Evolutionary conservation across 1,139 yeast species (phyloP), one percentile per base, ranked within the genome.

Genomic region (Protomyces inundatus): DNA sequence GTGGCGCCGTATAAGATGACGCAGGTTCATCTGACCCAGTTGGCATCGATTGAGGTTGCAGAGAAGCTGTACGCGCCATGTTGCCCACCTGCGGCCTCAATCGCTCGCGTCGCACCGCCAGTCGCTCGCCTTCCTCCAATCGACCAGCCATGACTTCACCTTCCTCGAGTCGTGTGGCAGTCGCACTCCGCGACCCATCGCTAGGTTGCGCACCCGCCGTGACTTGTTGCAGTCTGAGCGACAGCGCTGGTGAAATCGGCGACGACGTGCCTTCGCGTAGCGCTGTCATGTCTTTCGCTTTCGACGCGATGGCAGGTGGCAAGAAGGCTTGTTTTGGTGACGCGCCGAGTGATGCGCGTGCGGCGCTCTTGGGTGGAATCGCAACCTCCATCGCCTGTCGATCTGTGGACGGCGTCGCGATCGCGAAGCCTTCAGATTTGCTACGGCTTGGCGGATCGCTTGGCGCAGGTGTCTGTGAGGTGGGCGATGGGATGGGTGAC

Each of bases 241-340:
- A 58, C 23, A 58, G 56, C 6, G 56, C 55, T 6, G 62, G 62
- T 7, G 62, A 58, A 50, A 58, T 58, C 34, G 62, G 62, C 56
- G 62, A 33, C 10, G 56, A 58, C 14, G 55, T 58, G 37, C 62
- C 62, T 40, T 58, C 62, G 16, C 40, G 42, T 16, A 35, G 34
- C 12, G 16, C 10, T 42, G 55, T 9, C 32, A 32, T 6, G 45
- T 36, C 46, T 30, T 37, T 6, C 42, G 52, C 14, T 48, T 23
- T 6, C 55, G 55, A 23, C 51, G n/a, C n/a, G 52, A 56, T 23
- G 52, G 40, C 36, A 35, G 53, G 37, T 23, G 23, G 23, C 23
- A 23, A 23, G 33, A n/a, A 9, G 51, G 62, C 42, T 40, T 10
- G 10, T 34, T 52, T 12, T 33, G 56, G 45, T 34, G 34, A 16